Conservation (phyloP, 2,329 filamentous ascomycete species). For the Aureobasidium vineae region DNA sequence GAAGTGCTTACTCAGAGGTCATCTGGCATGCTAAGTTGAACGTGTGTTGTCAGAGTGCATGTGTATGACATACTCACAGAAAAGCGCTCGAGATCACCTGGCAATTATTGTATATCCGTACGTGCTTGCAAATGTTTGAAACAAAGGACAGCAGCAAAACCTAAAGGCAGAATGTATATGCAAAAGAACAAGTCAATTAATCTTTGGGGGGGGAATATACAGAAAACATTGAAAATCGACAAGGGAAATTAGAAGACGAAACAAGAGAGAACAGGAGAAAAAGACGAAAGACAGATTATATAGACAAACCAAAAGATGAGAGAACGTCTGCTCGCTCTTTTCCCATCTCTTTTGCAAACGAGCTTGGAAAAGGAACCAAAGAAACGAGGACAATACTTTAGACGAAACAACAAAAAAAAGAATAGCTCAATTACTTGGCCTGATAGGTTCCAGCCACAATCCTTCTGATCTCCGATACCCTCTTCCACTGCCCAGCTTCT, state of each 20-base stretch:
- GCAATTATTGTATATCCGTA: too few relatives aligned
- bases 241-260: too few relatives aligned
- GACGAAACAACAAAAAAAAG: not conserved
- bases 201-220: not conserved
- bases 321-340: not conserved
- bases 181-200: not conserved
- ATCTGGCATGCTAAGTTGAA: too few relatives aligned
- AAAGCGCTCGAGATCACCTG: too few relatives aligned
- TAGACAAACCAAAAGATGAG: not conserved
- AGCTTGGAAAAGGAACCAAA: not conserved
- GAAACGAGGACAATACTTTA: not conserved
- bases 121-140: too few relatives aligned
- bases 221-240: too few relatives aligned
- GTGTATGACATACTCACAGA: too few relatives aligned
- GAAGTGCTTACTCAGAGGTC: too few relatives aligned
- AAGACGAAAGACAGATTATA: not conserved
- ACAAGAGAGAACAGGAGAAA: not conserved
- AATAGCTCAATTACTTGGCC: slow-evolving; percentile 4
- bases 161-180: not conserved
- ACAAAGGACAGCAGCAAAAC: too few relatives aligned
- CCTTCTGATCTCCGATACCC: slow-evolving; percentile 23
- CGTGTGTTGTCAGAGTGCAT: too few relatives aligned
- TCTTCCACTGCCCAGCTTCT: slow-evolving; percentile 24
- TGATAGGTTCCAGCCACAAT: slow-evolving; percentile 28
- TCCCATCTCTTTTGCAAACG: not conserved